Evolutionary conservation across 2,329 filamentous ascomycete species (phyloP).

Genomic region (Aaosphaeria arxii): DNA sequence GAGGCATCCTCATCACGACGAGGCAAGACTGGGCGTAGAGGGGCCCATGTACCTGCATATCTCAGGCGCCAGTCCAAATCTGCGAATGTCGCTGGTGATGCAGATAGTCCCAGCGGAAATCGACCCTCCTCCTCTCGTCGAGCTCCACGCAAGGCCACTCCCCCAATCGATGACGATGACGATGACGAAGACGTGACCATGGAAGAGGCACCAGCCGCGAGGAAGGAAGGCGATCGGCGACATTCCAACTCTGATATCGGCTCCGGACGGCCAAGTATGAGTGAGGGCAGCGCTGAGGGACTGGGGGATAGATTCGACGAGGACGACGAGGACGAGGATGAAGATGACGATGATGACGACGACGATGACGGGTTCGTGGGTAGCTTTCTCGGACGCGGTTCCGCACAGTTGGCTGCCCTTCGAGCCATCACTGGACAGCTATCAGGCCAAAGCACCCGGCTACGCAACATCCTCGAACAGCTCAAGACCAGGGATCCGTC

Average conservation of each 20-base stretch:
- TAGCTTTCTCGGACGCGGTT: slow-evolving; percentile 65
- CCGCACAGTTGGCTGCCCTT: slow-evolving; percentile 72
- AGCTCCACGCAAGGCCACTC: slow-evolving; percentile 27
- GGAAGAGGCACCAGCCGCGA: slow-evolving; percentile 59
- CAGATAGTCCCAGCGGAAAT: slow-evolving; percentile 14
- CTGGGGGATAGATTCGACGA: slow-evolving; percentile 41
- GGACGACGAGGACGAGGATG: slow-evolving; percentile 51
- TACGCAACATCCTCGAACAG: slow-evolving; percentile 60
- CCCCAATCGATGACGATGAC: slow-evolving; percentile 63
- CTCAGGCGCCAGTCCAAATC: slow-evolving; percentile 13
- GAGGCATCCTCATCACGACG: slow-evolving; percentile 64
- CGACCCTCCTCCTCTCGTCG: slow-evolving; percentile 29
- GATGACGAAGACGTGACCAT: slow-evolving; percentile 31
- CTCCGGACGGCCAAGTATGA: slow-evolving; percentile 37
- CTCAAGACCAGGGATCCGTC: slow-evolving; percentile 81
- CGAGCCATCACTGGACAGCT: slow-evolving; percentile 85
- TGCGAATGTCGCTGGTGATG: slow-evolving; percentile 16
- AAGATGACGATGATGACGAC: slow-evolving; percentile 53
- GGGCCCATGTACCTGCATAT: slow-evolving; percentile 52
- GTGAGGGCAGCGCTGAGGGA: slow-evolving; percentile 60
- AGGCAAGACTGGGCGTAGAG: slow-evolving; percentile 75
- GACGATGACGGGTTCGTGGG: slow-evolving; percentile 56
- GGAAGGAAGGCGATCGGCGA: slow-evolving; percentile 50
- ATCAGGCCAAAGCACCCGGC: slow-evolving; percentile 73
- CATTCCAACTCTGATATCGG: slow-evolving; percentile 13